A percentile compares a stretch with the other conserved stretches of the same genome.
Evolutionary conservation across 306 rosid species (phyloP).

Genomic region (Castanea sativa): DNA sequence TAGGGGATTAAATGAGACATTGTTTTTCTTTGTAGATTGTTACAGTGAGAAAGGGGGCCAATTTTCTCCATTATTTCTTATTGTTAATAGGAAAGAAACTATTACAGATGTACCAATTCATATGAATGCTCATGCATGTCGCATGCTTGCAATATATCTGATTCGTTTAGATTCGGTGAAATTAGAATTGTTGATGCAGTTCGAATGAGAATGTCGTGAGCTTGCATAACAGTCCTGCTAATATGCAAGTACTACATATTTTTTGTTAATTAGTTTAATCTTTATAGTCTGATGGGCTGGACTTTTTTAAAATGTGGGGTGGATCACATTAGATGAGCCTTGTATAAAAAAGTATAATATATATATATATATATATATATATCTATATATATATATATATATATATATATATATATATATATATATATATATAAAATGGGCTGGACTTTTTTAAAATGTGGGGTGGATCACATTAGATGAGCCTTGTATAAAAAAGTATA

Average conservation of each 20-base stretch:
- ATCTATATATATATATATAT: too few species aligned
- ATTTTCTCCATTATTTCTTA: background rate
- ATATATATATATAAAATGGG: too few species aligned
- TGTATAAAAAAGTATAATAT: too few species aligned
- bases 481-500: too few species aligned
- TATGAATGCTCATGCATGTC: background rate
- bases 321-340: too few species aligned
- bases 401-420: too few species aligned
- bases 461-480: too few species aligned
- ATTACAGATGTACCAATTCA: background rate
- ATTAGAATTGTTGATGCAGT: background rate
- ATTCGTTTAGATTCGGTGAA: background rate
- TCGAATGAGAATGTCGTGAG: background rate
- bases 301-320: too few species aligned
- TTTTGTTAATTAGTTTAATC: too few species aligned
- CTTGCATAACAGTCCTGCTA: background rate
- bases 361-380: too few species aligned
- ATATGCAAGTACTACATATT: background rate
- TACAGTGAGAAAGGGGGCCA: slow-evolving; percentile 14
- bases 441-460: too few species aligned
- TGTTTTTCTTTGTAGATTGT: slow-evolving; percentile 20
- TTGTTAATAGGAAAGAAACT: background rate
- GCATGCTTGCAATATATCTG: background rate
- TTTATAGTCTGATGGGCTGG: too few species aligned
- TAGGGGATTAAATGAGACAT: slow-evolving; percentile 30